Evolutionary conservation across 352 stramenopile species (phyloP), one percentile per base, ranked within the genome.

Genomic region (Phytophthora colocasiae): DNA sequence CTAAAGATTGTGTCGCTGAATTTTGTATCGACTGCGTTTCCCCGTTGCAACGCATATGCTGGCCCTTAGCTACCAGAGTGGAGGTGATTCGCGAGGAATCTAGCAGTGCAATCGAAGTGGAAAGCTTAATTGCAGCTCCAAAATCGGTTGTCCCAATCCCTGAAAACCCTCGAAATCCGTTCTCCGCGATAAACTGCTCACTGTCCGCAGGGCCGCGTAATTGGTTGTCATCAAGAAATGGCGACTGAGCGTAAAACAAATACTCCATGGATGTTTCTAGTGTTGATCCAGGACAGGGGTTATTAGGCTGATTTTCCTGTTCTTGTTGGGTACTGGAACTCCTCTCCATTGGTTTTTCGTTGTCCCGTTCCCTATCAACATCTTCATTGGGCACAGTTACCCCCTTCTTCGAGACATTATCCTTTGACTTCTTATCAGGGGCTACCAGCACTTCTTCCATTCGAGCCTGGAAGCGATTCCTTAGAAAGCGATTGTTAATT

Each of bases 401-500:
- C 1, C 86, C 86, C 46, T 89, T 89, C 53, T 95, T 95, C 6
- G 81, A 92, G 2, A 93, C 85, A 31, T 95, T 95, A 17, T 88
- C 84, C 41, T 95, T 95, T 9, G 89, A 58, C 15, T 88, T 68
- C 15, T 75, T 71, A 19, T 89, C 81, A 3, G 82, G 84, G 7
- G 83, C 75, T 4, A 80, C 71, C 0, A 90, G 59, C 24, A 94
- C 75, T 47, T 95, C 86, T 55, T 94, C 85, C 78, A 97, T 90
- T 29, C 84, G 71, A 24, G 83, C 34, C 22, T 97, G 83, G 43
- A 98, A 97, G 22, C 91, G 87, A 69, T 96, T 92, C 9, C 90
- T 81, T 34, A 98, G 69, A 53, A 81, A 94, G 10, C 90, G 77
- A 57, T 98, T 98, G 58, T 95, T 95, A 34, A 98, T 93, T 12